Percentiles rank a stretch among this genome's conserved stretches.
Conservation (phyloP, 495 filamentous ascomycete genomes). For the Penicilliopsis zonata region DNA sequence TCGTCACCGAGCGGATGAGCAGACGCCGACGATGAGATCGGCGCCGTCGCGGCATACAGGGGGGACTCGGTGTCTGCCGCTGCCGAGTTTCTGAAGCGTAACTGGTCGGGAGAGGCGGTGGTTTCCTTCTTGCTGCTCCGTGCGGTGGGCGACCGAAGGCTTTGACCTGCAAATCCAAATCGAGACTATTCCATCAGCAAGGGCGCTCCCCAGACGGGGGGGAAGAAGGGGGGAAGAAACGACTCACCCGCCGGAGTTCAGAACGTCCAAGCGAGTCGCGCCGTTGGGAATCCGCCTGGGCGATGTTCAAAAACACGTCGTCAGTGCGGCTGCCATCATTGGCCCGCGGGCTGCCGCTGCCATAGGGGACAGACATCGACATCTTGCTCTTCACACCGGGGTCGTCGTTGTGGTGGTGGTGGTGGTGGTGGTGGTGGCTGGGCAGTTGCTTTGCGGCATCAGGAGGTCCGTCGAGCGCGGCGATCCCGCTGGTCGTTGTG, state of each 20-base stretch:
- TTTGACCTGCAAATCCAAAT: slow-evolving; percentile 26
- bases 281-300: slow-evolving; percentile 37
- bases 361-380: slow-evolving; percentile 18
- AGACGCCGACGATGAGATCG: slow-evolving; percentile 32
- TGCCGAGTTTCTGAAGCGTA: slow-evolving; percentile 28
- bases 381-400: slow-evolving; percentile 26
- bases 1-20: slow-evolving; percentile 42
- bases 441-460: not conserved
- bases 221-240: slow-evolving; percentile 1
- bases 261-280: slow-evolving; percentile 33
- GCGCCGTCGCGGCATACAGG: slow-evolving; percentile 30
- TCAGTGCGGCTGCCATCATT: slow-evolving; percentile 28
- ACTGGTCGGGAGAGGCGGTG: slow-evolving; percentile 31
- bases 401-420: no score
- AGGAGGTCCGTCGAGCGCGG: no score
- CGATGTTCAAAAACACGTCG: slow-evolving; percentile 55
- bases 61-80: no score
- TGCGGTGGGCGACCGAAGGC: slow-evolving; percentile 25
- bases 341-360: slow-evolving; percentile 18
- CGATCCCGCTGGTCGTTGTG: not conserved
- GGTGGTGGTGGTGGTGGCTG: slow-evolving; percentile 7
- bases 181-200: slow-evolving; percentile 19
- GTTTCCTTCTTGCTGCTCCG: slow-evolving; percentile 18
- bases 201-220: slow-evolving; percentile 4
- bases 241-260: slow-evolving; percentile 39